These are phyloP conservation scores for Musa schizocarpa DNA, from an alignment of 176 grass and related monocot genomes.

Conservation along the genomic window DNA sequence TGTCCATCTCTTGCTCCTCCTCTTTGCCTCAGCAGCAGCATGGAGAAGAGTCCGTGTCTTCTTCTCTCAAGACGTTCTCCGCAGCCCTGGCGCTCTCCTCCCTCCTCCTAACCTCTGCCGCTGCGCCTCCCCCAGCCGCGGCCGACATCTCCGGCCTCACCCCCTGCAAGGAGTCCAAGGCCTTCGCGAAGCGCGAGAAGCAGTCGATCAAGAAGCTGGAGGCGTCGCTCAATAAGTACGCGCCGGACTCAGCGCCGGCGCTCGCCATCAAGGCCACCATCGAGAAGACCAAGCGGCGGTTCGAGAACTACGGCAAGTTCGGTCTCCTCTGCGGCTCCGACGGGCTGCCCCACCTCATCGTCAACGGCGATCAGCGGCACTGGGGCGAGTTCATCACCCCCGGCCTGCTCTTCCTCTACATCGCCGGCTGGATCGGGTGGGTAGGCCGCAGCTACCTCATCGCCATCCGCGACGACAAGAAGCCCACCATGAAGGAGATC, in stretches of 20 bases:
- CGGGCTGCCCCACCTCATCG: no score
- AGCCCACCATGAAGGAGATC: slow-evolving; percentile 92
- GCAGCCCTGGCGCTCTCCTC: slow-evolving; percentile 64
- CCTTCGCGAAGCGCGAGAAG: slow-evolving; percentile 85
- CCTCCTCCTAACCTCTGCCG: slow-evolving; percentile 58
- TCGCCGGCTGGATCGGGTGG: slow-evolving; percentile 82
- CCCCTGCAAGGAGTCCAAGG: slow-evolving; percentile 87
- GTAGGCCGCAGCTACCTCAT: slow-evolving; percentile 88
- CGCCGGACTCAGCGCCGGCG: slow-evolving; percentile 41
- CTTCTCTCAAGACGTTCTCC: slow-evolving; percentile 56
- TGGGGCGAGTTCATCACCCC: slow-evolving; percentile 23
- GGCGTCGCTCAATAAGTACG: slow-evolving; percentile 70
- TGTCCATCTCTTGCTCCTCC: slow-evolving; percentile 50
- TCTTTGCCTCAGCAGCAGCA: not conserved
- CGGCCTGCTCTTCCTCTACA: slow-evolving; percentile 82
- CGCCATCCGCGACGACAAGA: slow-evolving; percentile 73
- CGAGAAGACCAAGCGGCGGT: slow-evolving; percentile 76
- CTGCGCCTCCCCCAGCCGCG: slow-evolving; percentile 41
- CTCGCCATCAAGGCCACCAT: slow-evolving; percentile 86
- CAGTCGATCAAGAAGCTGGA: slow-evolving; percentile 67
- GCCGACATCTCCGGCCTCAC: slow-evolving; percentile 69
- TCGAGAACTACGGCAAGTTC: slow-evolving; percentile 59
- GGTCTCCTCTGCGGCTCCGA: no score
- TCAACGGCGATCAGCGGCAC: no score
- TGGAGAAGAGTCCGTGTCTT: slow-evolving; percentile 15